Base-by-base conservation (phyloP, 2,329 filamentous ascomycete species). In the Alternaria tenuissima region DNA sequence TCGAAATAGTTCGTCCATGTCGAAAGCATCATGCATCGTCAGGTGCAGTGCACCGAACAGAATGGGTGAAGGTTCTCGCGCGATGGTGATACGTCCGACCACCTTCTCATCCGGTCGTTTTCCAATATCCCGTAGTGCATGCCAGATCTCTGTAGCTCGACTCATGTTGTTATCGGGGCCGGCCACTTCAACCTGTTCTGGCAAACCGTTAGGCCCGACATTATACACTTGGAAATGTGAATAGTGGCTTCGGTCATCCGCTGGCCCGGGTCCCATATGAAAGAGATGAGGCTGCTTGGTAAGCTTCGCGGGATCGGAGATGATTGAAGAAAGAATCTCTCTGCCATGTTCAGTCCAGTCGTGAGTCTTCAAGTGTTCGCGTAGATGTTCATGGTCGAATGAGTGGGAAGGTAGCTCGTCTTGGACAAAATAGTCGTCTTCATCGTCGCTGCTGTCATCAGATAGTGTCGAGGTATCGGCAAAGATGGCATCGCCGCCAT, bases 11-110 rank as follows among this genome's bases (percentile, higher is more conserved):
- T 88, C 87, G 48, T 88, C 83, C 84, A 89, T 87, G 68, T 89
- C 87, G 64, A 89, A 89, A 58, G 85, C 78, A 12, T 82, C 71
- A 28, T 82, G 79, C 79, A 89, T 83, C 3, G 86, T 86, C 56
- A 87, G 76, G 68, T 89, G 87, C 2, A 88, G 77, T 0, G 86
- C 85, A 2, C 84, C 87, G 52, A 89, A 86, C 36, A 87, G 81
- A 7, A 88, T 81, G 0, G 87, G 85, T 2, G 86, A 85, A 1
- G 87, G 87, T 64, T 89, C 87, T 63, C 87, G 82, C 26, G 88
- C 80, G 61, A 89, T 86, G 54, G 85, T 86, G 63, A 89, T 88
- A 43, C 86, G 82, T 1, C 87, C 87, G 7, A 87, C 84, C 0
- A 84, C 81, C 22, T 78, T 67, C 7, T 80, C 74, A 3, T 75